phyloP scores from a whole-genome alignment of 2,329 filamentous ascomycete species.

The Diaporthe amygdali region DNA sequence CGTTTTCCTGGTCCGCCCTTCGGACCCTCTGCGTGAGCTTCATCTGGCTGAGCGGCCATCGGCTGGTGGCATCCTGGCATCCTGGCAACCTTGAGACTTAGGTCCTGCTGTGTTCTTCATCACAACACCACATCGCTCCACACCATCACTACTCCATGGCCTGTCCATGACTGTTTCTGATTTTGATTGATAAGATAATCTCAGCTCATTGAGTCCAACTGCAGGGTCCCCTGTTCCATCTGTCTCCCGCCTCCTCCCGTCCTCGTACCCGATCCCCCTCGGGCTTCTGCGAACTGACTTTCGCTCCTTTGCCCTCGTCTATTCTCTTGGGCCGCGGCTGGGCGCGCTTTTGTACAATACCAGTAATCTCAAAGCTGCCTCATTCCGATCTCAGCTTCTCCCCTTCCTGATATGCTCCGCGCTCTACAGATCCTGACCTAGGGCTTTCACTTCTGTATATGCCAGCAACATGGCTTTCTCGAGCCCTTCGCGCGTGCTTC shows the following conservation, averaged over 20 bases:
- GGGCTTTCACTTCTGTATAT: not conserved
- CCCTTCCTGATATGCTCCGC: not conserved
- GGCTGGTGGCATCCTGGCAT: not conserved
- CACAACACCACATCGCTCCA: not conserved
- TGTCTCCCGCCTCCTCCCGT: not conserved
- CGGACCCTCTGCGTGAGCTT: not conserved
- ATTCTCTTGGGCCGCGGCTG: not conserved
- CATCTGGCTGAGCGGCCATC: not conserved
- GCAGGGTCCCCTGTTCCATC: not conserved
- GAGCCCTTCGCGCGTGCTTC: not conserved
- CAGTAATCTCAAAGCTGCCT: not conserved
- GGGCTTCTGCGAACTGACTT: not conserved
- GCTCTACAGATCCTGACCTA: not conserved
- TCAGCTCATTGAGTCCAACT: not conserved
- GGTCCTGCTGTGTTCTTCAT: not conserved
- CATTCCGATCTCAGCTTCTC: not conserved
- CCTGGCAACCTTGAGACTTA: not conserved
- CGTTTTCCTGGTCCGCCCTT: not conserved
- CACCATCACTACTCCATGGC: not conserved
- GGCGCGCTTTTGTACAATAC: not conserved
- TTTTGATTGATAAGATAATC: constrained; percentile 21
- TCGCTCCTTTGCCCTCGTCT: not conserved
- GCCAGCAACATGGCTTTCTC: constrained; percentile 1
- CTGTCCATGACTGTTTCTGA: not conserved
- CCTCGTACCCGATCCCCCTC: not conserved